Evolutionary conservation across 805 yeast species (phyloP), one percentile per base, ranked within the genome.

Genomic region (Nakazawaea wyomingensis): DNA sequence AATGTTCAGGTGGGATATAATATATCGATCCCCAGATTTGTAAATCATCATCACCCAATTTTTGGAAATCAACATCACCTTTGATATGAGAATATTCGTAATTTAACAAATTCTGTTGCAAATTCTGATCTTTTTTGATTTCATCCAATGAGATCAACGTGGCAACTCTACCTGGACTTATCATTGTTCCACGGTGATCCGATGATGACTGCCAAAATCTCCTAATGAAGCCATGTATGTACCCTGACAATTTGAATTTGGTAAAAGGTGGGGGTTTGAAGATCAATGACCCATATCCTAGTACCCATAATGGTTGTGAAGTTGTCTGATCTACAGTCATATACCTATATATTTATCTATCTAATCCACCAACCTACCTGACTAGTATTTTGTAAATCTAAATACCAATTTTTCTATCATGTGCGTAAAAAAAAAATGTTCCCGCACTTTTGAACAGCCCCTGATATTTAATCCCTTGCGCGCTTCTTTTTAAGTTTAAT

Each of bases 141-240:
- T 78, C 79, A 6, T 72, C 71, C 35, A 74, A 65, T 8, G 89
- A 75, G 1, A 90, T 68, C 36, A 90, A 65, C 0, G 97, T 90
- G 8, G 77, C 96, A 1, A 90, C 97, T 27, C 97, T 63, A 0
- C 98, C 98, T 1, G 95, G 96, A n/a, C 64, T 57, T 44, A 77
- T 85, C 0, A 87, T 88, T 0, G 95, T 84, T 1, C 97, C 97
- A 41, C 97, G 65, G 60, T 91, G 96, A 59, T 90, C 97, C 19
- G 82, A 78, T 9, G 93, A 82, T 28, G 86, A 75, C 60, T 90
- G 97, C 96, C 96, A 90, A 57, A 90, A 90, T 35, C 96, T 65
- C 17, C 98, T 71, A 1, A 82, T 76, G 51, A 68, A 88, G 2
- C 96, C 96, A 40, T 69, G 68, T 19, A 90, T 69, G 37, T 80